These are phyloP conservation scores for Fusarium robinianum DNA, from an alignment of 2,329 filamentous ascomycete genomes.

Conservation along the genomic window DNA sequence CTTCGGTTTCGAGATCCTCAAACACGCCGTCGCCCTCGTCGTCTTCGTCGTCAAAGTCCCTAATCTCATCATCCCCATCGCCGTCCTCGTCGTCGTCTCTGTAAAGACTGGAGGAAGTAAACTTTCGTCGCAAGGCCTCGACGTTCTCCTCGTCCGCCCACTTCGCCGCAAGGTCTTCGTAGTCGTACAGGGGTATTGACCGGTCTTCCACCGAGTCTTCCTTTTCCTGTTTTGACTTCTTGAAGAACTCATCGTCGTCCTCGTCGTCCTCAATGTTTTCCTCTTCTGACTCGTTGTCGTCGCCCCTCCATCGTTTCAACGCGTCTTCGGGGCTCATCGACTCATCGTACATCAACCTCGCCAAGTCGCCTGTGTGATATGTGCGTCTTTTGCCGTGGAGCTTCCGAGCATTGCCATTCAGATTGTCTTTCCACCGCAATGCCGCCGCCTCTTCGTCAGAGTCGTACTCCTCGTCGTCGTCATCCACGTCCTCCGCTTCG, in stretches of 20 bases:
- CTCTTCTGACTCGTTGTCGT: constrained; percentile 58
- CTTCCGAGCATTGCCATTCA: constrained; percentile 73
- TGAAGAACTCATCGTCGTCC: constrained; percentile 67
- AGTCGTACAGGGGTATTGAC: constrained; percentile 77
- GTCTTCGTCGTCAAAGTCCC: constrained; percentile 59
- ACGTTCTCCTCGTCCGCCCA: constrained; percentile 83
- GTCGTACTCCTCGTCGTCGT: constrained; percentile 56
- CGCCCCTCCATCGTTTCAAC: constrained; percentile 78
- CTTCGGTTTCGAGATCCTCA: constrained; percentile 64
- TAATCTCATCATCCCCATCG: constrained; percentile 52
- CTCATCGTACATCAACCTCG: constrained; percentile 86
- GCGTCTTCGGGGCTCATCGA: constrained; percentile 76
- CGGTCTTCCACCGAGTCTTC: constrained; percentile 81
- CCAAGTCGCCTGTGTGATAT: constrained; percentile 81
- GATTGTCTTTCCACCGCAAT: constrained; percentile 85
- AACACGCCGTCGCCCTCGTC: constrained; percentile 64
- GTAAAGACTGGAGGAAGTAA: constrained; percentile 68
- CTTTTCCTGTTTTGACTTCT: constrained; percentile 64
- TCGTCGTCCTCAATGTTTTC: constrained; percentile 62
- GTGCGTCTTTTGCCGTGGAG: constrained; percentile 71
- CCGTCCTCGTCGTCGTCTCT: constrained; percentile 39
- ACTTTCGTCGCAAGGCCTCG: constrained; percentile 72
- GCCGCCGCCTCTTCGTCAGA: constrained; percentile 73
- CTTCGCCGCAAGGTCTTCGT: constrained; percentile 78
- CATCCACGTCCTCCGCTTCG: constrained; percentile 50